A percentile compares a stretch with the other conserved stretches of the same genome.
Conservation (phyloP, 768 basidiomycete species). For the Trametes meyenii region DNA sequence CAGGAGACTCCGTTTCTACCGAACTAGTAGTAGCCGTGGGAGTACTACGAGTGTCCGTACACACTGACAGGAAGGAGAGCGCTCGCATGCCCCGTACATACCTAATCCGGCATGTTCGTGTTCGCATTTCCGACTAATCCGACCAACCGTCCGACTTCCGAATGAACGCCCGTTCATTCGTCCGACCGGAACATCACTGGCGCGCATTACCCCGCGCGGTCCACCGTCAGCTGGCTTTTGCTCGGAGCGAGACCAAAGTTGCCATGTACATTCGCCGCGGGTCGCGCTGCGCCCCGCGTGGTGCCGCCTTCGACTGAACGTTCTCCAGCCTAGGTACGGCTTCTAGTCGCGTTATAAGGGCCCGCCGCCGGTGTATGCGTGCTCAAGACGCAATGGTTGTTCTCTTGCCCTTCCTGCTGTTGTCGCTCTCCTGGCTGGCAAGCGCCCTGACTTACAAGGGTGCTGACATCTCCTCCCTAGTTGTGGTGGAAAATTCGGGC, state of each 20-base stretch:
- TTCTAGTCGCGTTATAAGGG: conserved; percentile 3
- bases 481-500: conserved; percentile 54
- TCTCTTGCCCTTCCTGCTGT: conserved; percentile 15
- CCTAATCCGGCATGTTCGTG: too few relatives aligned
- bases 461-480: conserved; percentile 59
- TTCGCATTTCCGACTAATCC: too few relatives aligned
- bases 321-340: background rate
- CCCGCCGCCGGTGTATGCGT: too few relatives aligned
- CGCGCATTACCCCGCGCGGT: background rate
- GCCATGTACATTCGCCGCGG: background rate
- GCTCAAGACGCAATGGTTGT: conserved; percentile 6
- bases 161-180: too few relatives aligned
- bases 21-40: too few relatives aligned
- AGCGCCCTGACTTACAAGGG: conserved; percentile 47
- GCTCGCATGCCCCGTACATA: too few relatives aligned
- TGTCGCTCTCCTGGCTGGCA: conserved; percentile 17
- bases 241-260: background rate
- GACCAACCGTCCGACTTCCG: too few relatives aligned
- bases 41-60: too few relatives aligned
- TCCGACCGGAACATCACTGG: too few relatives aligned
- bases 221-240: conserved; percentile 5
- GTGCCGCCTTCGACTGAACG: background rate
- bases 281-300: background rate
- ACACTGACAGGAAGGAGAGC: too few relatives aligned
- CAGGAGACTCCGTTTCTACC: too few relatives aligned